These are phyloP conservation scores for Claviceps africana DNA, from an alignment of 2,329 filamentous ascomycete genomes.

Conservation along the genomic window DNA sequence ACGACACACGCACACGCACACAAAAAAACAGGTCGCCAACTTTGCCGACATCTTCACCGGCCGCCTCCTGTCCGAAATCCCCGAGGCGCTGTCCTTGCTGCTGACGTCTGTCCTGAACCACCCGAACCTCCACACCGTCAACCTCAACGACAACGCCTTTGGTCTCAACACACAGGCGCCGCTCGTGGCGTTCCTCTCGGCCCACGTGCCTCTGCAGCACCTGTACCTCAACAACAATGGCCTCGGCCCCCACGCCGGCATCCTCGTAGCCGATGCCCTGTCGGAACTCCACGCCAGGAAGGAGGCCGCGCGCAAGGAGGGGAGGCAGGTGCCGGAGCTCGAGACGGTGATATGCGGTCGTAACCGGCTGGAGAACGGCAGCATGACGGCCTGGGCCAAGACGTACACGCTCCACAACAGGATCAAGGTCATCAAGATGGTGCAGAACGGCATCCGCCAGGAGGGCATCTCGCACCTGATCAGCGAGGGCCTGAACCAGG, in stretches of 20 bases:
- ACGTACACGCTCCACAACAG: conserved; percentile 71
- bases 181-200: conserved; percentile 78
- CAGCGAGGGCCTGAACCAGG: conserved; percentile 60
- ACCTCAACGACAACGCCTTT: conserved; percentile 96
- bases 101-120: conserved; percentile 78
- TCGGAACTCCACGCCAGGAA: conserved; percentile 74
- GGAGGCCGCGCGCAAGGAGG: conserved; percentile 56
- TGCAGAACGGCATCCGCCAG: conserved; percentile 92
- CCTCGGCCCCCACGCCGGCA: conserved; percentile 80
- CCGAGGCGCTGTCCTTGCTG: conserved; percentile 71
- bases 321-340: conserved; percentile 62
- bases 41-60: conserved; percentile 96
- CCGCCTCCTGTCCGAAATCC: conserved; percentile 85
- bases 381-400: conserved; percentile 89
- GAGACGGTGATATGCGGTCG: conserved; percentile 97
- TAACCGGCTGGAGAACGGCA: conserved; percentile 89
- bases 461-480: conserved; percentile 79
- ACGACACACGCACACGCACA: too few relatives aligned
- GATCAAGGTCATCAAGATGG: conserved; percentile 85
- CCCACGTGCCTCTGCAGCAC: conserved; percentile 81
- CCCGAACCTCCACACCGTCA: conserved; percentile 75
- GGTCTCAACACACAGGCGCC: conserved; percentile 90
- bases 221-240: conserved; percentile 98
- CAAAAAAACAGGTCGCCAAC: conserved; percentile 52
- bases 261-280: conserved; percentile 77